phyloP scores from a whole-genome alignment of 352 stramenopile species.

The Thalassiosira ordinaria region DNA sequence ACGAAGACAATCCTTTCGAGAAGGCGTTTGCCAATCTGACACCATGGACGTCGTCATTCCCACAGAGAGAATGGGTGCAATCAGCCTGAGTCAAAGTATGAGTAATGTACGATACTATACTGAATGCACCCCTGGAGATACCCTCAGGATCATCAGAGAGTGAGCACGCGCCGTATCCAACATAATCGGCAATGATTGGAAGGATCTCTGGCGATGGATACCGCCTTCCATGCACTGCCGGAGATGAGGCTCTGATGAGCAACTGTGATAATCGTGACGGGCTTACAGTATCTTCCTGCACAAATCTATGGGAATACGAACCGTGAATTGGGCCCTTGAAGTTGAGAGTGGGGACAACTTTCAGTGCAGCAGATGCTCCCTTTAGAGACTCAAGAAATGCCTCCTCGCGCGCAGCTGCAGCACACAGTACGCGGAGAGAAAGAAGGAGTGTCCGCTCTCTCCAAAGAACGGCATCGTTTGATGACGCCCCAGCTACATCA shows the following conservation, averaged over 20 bases:
- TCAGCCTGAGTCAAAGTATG: conserved; percentile 39
- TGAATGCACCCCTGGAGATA: conserved; percentile 58
- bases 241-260: conserved; percentile 32
- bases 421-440: conserved; percentile 68
- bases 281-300: conserved; percentile 56
- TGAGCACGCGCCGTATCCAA: conserved; percentile 67
- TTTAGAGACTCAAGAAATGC: conserved; percentile 58
- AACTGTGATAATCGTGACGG: conserved; percentile 49
- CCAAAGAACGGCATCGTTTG: conserved; percentile 65
- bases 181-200: conserved; percentile 63
- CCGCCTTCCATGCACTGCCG: conserved; percentile 20
- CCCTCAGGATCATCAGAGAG: conserved; percentile 41
- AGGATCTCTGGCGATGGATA: conserved; percentile 46
- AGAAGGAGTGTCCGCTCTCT: conserved; percentile 62
- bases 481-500: conserved; percentile 28
- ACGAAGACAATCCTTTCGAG: conserved; percentile 38
- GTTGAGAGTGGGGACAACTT: conserved; percentile 61
- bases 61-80: conserved; percentile 35
- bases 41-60: conserved; percentile 37
- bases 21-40: conserved; percentile 50
- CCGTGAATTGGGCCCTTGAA: conserved; percentile 67
- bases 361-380: conserved; percentile 16
- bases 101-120: conserved; percentile 64
- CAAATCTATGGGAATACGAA: conserved; percentile 55
- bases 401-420: conserved; percentile 63